Evolutionary conservation across 2,329 filamentous ascomycete species (phyloP).

Genomic region (Diaporthe vaccinii): DNA sequence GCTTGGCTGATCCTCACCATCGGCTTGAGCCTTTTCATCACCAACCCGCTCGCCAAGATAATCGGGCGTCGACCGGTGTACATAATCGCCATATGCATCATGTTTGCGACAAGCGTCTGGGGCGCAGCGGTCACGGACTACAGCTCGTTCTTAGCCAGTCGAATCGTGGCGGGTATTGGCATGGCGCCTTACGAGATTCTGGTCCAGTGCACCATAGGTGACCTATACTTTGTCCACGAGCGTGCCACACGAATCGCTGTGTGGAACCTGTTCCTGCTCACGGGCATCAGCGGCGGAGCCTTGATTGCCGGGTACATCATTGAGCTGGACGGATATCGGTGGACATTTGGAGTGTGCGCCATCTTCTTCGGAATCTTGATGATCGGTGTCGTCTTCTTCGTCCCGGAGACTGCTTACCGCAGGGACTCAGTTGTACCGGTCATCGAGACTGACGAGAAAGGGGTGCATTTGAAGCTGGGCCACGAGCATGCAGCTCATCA

Average conservation of each 20-base stretch:
- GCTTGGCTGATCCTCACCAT: constrained; percentile 64
- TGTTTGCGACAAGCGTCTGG: constrained; percentile 64
- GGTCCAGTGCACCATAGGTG: constrained; percentile 64
- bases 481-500: constrained; percentile 42
- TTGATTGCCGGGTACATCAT: constrained; percentile 58
- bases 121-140: constrained; percentile 58
- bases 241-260: constrained; percentile 58
- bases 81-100: constrained; percentile 59
- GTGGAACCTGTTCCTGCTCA: constrained; percentile 57
- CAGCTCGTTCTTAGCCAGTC: constrained; percentile 59
- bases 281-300: constrained; percentile 57
- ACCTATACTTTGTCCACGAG: constrained; percentile 62
- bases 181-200: constrained; percentile 66
- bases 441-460: constrained; percentile 27
- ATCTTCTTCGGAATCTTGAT: constrained; percentile 60
- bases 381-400: constrained; percentile 60
- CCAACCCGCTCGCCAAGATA: constrained; percentile 65
- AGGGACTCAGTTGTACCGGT: constrained; percentile 47
- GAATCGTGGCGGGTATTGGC: constrained; percentile 61
- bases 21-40: constrained; percentile 62
- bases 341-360: constrained; percentile 62
- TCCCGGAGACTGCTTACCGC: constrained; percentile 64
- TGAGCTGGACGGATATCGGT: constrained; percentile 56
- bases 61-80: constrained; percentile 65
- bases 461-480: constrained; percentile 41